Conservation (phyloP, 192 early-diverging fungal species). For the Geranomyces variabilis region DNA sequence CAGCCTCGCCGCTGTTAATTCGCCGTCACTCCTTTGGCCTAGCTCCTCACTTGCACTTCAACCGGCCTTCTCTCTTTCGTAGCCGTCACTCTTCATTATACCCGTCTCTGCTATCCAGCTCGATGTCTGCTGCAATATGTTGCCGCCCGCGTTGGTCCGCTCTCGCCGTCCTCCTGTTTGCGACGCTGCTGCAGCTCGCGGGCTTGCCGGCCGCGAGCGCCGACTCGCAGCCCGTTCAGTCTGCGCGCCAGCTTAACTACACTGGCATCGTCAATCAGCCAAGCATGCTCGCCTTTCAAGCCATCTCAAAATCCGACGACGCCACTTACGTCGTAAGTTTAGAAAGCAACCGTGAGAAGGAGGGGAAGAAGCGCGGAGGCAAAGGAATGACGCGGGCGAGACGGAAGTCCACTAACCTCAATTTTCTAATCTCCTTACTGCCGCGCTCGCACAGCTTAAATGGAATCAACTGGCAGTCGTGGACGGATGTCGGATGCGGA, state of each 20-base stretch:
- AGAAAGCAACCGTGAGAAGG: no score
- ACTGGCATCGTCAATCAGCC: conserved; percentile 9
- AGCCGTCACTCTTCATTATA: no score
- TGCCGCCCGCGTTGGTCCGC: background rate
- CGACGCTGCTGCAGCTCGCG: background rate
- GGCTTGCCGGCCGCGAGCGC: background rate
- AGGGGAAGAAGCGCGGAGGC: no score
- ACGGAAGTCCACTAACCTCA: no score
- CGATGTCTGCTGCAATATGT: background rate
- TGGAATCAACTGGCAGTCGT: conserved; percentile 20
- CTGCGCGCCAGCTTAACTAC: conserved; percentile 16
- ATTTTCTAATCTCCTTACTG: background rate
- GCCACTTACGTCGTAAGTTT: conserved; percentile 3
- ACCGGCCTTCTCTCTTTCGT: no score
- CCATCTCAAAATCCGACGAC: conserved; percentile 9
- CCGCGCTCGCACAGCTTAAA: conserved; percentile 29
- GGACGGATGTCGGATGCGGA: conserved; percentile 16
- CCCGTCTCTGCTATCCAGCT: no score
- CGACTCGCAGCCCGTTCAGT: conserved; percentile 7
- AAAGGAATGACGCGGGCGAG: no score
- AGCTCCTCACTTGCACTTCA: no score
- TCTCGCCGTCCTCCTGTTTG: background rate
- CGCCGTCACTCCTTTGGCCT: no score
- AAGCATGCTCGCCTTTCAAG: conserved; percentile 20
- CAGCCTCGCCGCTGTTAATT: no score